phyloP scores from a whole-genome alignment of 2,329 filamentous ascomycete genomes.

The Ambrosiella cleistominuta region DNA sequence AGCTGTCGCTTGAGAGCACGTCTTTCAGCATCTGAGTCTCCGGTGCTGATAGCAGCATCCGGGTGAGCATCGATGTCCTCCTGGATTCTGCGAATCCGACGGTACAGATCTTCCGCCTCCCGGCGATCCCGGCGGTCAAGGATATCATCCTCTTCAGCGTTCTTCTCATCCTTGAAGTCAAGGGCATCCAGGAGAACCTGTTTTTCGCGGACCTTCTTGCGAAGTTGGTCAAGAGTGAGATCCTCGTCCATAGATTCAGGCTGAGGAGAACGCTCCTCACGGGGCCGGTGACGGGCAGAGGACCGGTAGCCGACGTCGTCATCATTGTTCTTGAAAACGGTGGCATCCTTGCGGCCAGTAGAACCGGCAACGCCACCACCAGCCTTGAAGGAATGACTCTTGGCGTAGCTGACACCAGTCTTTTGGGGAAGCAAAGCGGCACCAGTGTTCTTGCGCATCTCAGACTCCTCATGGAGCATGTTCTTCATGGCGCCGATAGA shows the following conservation, averaged over 20 bases:
- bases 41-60: constrained; percentile 47
- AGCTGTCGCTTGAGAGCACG: constrained; percentile 76
- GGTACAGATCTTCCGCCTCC: constrained; percentile 86
- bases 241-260: constrained; percentile 57
- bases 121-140: constrained; percentile 78
- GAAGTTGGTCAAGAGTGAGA: constrained; percentile 66
- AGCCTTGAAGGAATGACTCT: constrained; percentile 72
- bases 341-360: constrained; percentile 69
- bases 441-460: constrained; percentile 72
- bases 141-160: constrained; percentile 76
- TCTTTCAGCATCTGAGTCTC: constrained; percentile 76
- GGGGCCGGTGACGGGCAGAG: constrained; percentile 69
- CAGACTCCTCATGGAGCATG: constrained; percentile 75
- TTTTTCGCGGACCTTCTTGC: constrained; percentile 85
- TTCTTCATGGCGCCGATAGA: constrained; percentile 88
- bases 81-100: constrained; percentile 76
- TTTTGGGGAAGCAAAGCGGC: constrained; percentile 84
- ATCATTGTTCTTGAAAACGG: constrained; percentile 91
- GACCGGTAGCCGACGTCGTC: constrained; percentile 85
- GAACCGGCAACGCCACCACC: constrained; percentile 36
- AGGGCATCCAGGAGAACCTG: constrained; percentile 89
- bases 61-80: constrained; percentile 90
- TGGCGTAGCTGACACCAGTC: constrained; percentile 96
- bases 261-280: constrained; percentile 57
- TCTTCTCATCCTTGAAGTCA: constrained; percentile 86